A percentile compares a stretch with the other conserved stretches of the same genome.
phyloP scores from a whole-genome alignment of 2,329 filamentous ascomycete genomes.

The Fusarium sp. region DNA sequence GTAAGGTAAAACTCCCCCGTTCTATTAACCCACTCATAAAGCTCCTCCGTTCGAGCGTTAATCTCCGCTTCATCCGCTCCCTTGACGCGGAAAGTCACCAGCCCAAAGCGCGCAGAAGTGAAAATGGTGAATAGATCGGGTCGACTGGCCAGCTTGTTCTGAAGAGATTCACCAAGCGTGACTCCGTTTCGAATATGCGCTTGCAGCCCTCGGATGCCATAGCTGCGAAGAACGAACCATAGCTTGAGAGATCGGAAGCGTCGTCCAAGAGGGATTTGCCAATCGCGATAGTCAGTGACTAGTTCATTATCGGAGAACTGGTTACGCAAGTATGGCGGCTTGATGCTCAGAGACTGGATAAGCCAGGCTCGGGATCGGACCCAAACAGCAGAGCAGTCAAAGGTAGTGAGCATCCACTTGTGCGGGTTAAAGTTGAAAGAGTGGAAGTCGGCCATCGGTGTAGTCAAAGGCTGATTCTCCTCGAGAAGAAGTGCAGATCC shows the following conservation, averaged over 20 bases:
- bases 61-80: slow-evolving; percentile 59
- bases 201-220: slow-evolving; percentile 79
- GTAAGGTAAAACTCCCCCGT: slow-evolving; percentile 85
- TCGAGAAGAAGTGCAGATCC: slow-evolving; percentile 84
- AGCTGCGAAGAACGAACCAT: slow-evolving; percentile 91
- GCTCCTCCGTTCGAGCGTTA: slow-evolving; percentile 74
- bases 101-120: slow-evolving; percentile 77
- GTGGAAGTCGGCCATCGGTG: slow-evolving; percentile 69
- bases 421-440: slow-evolving; percentile 96
- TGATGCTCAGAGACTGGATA: slow-evolving; percentile 79
- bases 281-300: slow-evolving; percentile 95
- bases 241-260: slow-evolving; percentile 91
- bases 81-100: slow-evolving; percentile 77
- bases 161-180: slow-evolving; percentile 73
- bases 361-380: slow-evolving; percentile 79
- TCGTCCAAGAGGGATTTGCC: slow-evolving; percentile 93
- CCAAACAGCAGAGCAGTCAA: slow-evolving; percentile 84
- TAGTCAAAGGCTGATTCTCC: slow-evolving; percentile 77
- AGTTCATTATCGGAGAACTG: slow-evolving; percentile 80
- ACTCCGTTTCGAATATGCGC: slow-evolving; percentile 77
- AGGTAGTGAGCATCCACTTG: slow-evolving; percentile 98
- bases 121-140: slow-evolving; percentile 80
- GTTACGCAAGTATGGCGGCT: slow-evolving; percentile 84
- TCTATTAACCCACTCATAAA: slow-evolving; percentile 79
- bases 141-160: slow-evolving; percentile 64